Base-by-base conservation (phyloP, 1,139 yeast genomes). In the Debaryomycetaceae sp. region DNA sequence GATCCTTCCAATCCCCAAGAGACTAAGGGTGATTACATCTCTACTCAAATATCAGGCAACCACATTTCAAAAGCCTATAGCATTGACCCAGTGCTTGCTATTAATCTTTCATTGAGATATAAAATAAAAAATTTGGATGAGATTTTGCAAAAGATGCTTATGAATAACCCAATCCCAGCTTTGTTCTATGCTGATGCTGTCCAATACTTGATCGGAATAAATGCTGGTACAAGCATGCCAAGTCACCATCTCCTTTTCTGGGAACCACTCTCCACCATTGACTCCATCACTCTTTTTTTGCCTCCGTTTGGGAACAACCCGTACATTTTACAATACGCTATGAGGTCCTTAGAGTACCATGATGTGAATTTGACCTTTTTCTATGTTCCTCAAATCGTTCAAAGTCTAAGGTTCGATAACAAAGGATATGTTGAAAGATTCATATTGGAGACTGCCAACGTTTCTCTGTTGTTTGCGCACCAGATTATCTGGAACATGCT, bases 401-500 rank as follows among this genome's bases (percentile, higher is more conserved):
- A 95, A 65, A 79, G 88, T 48, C 75, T 95, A 52, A 78, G 98
- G 54, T 85, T 84, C 62, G 99, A 93, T 62, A 69, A 67, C 6
- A 72, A 80, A 45, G 98, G 97, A 1, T 91, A 90, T 55, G 95
- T 91, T 42, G 91, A 87, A 55, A 78, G 90, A 52, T 88, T 87
- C 60, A 91, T 95, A 53, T 68, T 93, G 47, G 98, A 93, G 61
- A 89, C 98, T 0, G 98, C 96, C 3, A 85, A 86, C 58, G 87
- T 90, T 22, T 85, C 95, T 34, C 95, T 87, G 56, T 72, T 91
- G 50, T 95, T 95, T 72, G 91, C 98, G 0, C 99, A 95, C 65
- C 99, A 95, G 66, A 91, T 95, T 52, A 89, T 95, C 49, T 95
- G 99, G 99, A 95, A 95, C 59, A 89, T 95, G 86, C 70, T 87